Conservation (phyloP, 257 asterid species). For the Solanum piurae region DNA sequence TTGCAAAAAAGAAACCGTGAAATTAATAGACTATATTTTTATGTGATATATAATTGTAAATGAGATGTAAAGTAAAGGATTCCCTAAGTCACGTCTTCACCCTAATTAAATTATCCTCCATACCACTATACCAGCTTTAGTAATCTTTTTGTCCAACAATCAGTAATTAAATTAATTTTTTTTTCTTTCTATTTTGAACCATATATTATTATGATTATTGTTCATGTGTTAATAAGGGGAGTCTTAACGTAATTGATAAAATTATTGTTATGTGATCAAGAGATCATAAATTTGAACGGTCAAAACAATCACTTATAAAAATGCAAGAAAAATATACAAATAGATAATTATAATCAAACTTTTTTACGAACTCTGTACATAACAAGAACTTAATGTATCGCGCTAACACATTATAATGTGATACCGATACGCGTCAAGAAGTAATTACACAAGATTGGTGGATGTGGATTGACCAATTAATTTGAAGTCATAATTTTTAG, state of each 20-base stretch:
- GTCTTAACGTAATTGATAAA: not conserved
- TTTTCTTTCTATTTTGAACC: not conserved
- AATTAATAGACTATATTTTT: slow-evolving; percentile 16
- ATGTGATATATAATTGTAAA: slow-evolving; percentile 6
- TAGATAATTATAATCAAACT: too few relatives aligned
- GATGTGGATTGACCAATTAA: slow-evolving; percentile 1
- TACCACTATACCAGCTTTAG: not conserved
- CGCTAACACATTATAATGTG: not conserved
- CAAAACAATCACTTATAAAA: too few relatives aligned
- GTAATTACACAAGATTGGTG: not conserved
- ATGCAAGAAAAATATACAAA: too few relatives aligned
- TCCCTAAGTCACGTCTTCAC: slow-evolving; percentile 34
- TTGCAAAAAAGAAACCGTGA: not conserved
- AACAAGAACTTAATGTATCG: not conserved
- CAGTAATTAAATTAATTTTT: not conserved
- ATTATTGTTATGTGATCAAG: accelerated
- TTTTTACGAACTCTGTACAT: too few relatives aligned
- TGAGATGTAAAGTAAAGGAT: slow-evolving; percentile 35
- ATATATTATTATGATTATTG: not conserved
- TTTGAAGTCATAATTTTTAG: not conserved
- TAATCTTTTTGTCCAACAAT: not conserved
- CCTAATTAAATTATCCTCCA: not conserved
- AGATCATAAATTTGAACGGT: accelerated
- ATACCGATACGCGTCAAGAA: not conserved
- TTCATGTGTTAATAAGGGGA: not conserved